Base-by-base conservation (phyloP, 2,329 filamentous ascomycete species). In the Cercospora brassicicola region DNA sequence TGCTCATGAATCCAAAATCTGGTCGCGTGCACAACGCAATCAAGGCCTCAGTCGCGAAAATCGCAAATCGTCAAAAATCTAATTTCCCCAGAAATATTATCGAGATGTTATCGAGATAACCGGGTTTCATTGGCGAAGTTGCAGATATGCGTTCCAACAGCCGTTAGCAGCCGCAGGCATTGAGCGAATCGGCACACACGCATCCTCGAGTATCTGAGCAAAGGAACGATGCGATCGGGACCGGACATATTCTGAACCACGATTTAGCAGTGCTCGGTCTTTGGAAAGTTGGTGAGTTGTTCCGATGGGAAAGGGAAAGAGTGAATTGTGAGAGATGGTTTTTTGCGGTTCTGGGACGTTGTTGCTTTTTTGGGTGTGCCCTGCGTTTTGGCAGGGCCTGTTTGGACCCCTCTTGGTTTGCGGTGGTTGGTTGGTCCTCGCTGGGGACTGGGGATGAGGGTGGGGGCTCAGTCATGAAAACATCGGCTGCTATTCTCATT, bases 81-180 rank as follows among this genome's bases (percentile, higher is more conserved):
- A 18, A 48, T 48, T 23, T 23, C 45, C 45, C 45, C 45, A 48
- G 45, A 48, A 48, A 48, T 23, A 42, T 42, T 42, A 42, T 42
- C 36, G 36, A 42, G 36, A 42, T 42, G 5, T 11, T 48, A 48
- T 48, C 31, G 20, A 39, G 33, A 61, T 39, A 8, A 39, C 15
- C 23, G 31, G 15, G 20, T 62, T 26, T 31, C 13, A 65, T 65
- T 65, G 62, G 62, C 62, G 42, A 45, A 30, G 62, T 45, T n/a
- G 53, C 39, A 65, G 62, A 65, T 65, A 48, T 39, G 30, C 62
- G 10, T 59, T 23, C 30, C 48, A 66, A 76, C 31, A 76, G 31
- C 79, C 0, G 74, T 71, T 11, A 70, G 68, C 4, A 68, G 73
- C n/a, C 81, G 81, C 66, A 26, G 59, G 26, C 59, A 48, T 31